These are phyloP conservation scores for Usnea hakonensis DNA, from an alignment of 495 filamentous ascomycete species.

Conservation along the genomic window DNA sequence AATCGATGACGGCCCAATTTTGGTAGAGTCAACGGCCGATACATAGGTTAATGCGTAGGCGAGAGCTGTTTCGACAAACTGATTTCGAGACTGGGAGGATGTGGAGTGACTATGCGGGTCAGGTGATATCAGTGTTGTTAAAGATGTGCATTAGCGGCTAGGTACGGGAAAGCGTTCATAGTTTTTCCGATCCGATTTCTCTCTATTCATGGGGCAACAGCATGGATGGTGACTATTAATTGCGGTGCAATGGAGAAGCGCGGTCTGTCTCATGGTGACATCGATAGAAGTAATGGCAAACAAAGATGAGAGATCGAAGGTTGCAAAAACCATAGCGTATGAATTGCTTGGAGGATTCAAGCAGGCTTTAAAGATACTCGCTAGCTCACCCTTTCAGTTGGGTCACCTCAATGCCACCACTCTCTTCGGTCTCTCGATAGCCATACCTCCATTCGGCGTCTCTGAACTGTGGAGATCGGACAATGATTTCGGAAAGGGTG, in stretches of 20 bases:
- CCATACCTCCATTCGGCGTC: constrained; percentile 82
- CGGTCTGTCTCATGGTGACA: not conserved
- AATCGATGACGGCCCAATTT: constrained; percentile 60
- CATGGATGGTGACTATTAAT: not conserved
- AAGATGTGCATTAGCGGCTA: not conserved
- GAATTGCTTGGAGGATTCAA: not conserved
- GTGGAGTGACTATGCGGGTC: constrained; percentile 28
- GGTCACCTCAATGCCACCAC: constrained; percentile 68
- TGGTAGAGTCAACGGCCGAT: constrained; percentile 44
- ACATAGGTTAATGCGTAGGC: constrained; percentile 81
- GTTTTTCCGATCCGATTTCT: no score
- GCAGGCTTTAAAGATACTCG: not conserved
- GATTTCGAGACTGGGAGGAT: constrained; percentile 48
- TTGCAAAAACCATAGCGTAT: not conserved
- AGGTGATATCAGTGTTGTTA: constrained; percentile 21
- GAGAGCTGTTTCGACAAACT: constrained; percentile 85
- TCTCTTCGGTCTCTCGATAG: constrained; percentile 55
- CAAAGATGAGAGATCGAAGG: not conserved
- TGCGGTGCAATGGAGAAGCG: not conserved
- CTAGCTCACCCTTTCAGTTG: constrained; percentile 67
- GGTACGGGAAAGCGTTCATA: not conserved
- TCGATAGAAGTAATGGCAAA: not conserved
- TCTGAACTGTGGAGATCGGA: constrained; percentile 83
- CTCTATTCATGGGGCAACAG: not conserved
- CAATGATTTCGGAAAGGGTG: constrained; percentile 60